Percentiles rank a stretch among this genome's conserved stretches.
These are phyloP conservation scores for Coemansia asiatica DNA, from an alignment of 192 early-diverging fungal species.

Conservation along the genomic window DNA sequence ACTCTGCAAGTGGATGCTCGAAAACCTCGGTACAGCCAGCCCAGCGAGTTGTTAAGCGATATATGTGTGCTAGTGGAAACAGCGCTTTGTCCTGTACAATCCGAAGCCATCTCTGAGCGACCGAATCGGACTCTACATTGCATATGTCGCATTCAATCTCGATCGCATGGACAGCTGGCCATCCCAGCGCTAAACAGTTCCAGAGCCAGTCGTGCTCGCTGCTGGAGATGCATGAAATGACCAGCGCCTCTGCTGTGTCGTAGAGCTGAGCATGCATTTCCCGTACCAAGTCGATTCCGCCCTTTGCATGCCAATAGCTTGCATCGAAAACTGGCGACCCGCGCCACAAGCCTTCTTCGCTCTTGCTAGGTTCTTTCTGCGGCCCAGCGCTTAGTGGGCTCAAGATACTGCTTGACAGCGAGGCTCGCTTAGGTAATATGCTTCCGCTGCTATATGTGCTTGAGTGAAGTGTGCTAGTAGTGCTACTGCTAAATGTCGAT, in stretches of 20 bases:
- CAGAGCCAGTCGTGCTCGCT: conserved; percentile 27
- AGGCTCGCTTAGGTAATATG: neutral
- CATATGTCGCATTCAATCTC: conserved; percentile 34
- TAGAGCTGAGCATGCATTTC: conserved; percentile 23
- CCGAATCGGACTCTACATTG: conserved; percentile 34
- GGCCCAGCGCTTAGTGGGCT: neutral
- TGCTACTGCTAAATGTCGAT: neutral
- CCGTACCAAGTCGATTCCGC: conserved; percentile 42
- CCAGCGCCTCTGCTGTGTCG: conserved; percentile 29
- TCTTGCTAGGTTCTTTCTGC: neutral
- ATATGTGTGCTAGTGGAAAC: conserved; percentile 35
- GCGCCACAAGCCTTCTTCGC: conserved; percentile 22
- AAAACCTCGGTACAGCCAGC: conserved; percentile 50
- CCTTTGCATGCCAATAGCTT: conserved; percentile 34
- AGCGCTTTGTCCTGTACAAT: conserved; percentile 28
- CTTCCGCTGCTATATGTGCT: neutral
- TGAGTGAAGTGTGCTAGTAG: neutral
- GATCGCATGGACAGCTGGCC: conserved; percentile 34
- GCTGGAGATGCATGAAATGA: conserved; percentile 9
- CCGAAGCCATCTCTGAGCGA: conserved; percentile 31
- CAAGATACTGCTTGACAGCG: neutral
- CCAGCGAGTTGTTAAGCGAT: conserved; percentile 44
- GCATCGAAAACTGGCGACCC: conserved; percentile 51
- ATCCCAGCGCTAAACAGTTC: conserved; percentile 36
- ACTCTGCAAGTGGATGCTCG: conserved; percentile 35